Percentiles rank a stretch among this genome's conserved stretches.
phyloP scores from a whole-genome alignment of 176 grass and related monocot genomes.

The Raddia guianensis region DNA sequence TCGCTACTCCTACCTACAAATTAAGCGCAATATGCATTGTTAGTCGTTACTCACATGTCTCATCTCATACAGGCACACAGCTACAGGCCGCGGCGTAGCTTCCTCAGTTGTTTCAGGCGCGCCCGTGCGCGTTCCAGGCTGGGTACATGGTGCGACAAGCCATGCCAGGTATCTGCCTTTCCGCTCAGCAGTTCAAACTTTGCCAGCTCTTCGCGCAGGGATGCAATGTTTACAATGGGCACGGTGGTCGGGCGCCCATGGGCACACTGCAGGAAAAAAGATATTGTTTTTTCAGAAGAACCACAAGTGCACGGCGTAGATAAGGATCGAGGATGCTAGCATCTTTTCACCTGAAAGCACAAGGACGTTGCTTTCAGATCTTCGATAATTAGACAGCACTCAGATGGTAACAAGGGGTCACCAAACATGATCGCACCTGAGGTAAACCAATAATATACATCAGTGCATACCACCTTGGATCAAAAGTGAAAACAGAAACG shows the following conservation, averaged over 20 bases:
- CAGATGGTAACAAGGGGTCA: constrained; percentile 77
- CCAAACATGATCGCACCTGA: constrained; percentile 99
- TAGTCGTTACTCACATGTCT: constrained; percentile 7
- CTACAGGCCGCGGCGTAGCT: constrained; percentile 34
- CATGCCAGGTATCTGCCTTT: constrained; percentile 60
- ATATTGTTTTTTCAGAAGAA: not conserved
- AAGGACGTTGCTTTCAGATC: constrained; percentile 91
- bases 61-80: not conserved
- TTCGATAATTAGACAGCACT: constrained; percentile 89
- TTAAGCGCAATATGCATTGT: too few species aligned
- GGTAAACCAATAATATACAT: constrained; percentile 17
- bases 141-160: constrained; percentile 49
- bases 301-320: not conserved
- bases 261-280: constrained; percentile 65
- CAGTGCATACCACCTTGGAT: not conserved
- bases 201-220: constrained; percentile 57
- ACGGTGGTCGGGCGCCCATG: constrained; percentile 89
- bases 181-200: constrained; percentile 49
- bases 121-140: constrained; percentile 55
- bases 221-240: constrained; percentile 63
- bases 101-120: constrained; percentile 59
- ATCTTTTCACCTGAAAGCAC: constrained; percentile 76
- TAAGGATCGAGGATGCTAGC: not conserved
- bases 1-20: not conserved
- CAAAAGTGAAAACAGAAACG: not conserved